Evolutionary conservation across 208 protist genomes (phyloP).

Genomic region (Tritrichomonas musculus): DNA sequence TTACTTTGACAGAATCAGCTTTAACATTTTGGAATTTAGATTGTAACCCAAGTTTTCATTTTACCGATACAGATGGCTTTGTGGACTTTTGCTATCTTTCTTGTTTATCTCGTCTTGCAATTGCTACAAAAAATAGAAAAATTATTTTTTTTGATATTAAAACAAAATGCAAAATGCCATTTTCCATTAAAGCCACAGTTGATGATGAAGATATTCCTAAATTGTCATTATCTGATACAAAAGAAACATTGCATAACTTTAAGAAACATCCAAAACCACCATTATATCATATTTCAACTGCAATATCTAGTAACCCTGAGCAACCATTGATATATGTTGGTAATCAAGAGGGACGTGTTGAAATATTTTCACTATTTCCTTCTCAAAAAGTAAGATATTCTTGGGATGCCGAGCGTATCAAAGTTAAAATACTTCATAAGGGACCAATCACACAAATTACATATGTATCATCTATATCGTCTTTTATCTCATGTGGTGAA

Average conservation of each 20-base stretch:
- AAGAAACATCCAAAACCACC: background rate
- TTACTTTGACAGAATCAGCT: conserved; percentile 2
- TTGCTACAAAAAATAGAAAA: background rate
- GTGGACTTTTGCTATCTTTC: background rate
- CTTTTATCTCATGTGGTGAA: background rate
- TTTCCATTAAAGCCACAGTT: background rate
- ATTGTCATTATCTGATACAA: background rate
- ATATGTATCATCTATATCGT: background rate
- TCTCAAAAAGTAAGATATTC: background rate
- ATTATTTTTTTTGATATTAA: conserved; percentile 23
- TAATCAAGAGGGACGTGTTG: background rate
- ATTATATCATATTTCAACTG: background rate
- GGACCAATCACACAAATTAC: background rate
- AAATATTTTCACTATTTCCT: background rate
- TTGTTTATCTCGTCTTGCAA: background rate
- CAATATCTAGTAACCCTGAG: background rate
- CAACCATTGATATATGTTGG: background rate
- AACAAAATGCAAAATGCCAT: background rate
- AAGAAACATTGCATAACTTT: background rate
- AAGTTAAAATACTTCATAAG: background rate
- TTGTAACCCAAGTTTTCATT: background rate
- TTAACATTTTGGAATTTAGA: background rate
- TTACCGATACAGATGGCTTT: background rate
- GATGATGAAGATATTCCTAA: background rate
- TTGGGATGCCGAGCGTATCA: background rate